Conservation (phyloP, 2,329 filamentous ascomycete genomes). For the Phaeosphaeria sp. region DNA sequence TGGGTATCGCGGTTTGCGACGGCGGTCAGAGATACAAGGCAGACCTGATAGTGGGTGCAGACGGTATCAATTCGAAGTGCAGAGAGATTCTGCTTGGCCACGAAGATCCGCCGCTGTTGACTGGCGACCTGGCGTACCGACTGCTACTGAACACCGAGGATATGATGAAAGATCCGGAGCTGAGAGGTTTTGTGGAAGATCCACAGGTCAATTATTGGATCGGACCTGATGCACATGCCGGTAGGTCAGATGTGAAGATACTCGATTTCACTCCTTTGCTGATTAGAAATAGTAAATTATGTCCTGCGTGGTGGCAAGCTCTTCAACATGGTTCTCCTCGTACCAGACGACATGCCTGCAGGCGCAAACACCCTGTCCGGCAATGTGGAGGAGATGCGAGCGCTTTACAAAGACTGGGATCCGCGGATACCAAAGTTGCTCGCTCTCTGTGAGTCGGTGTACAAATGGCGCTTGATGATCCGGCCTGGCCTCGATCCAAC, state of each 20-base stretch:
- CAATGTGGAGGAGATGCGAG: constrained; percentile 62
- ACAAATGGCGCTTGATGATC: constrained; percentile 68
- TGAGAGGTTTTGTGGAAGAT: constrained; percentile 54
- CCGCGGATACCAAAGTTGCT: constrained; percentile 62
- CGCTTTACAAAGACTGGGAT: constrained; percentile 65
- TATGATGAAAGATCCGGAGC: constrained; percentile 56
- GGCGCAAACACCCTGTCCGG: constrained; percentile 55
- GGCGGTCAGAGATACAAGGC: constrained; percentile 48
- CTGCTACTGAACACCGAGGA: constrained; percentile 55
- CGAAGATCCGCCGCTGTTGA: constrained; percentile 56
- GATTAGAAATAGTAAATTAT: constrained; percentile 54
- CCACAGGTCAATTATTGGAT: constrained; percentile 62
- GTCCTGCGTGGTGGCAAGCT: constrained; percentile 56
- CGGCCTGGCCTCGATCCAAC: constrained; percentile 59
- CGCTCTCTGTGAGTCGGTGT: constrained; percentile 63
- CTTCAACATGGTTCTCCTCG: constrained; percentile 60
- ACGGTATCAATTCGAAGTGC: constrained; percentile 57
- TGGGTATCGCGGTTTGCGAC: constrained; percentile 51
- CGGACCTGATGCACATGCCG: constrained; percentile 57
- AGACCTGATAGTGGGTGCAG: constrained; percentile 58
- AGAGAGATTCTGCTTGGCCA: constrained; percentile 54
- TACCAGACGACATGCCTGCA: constrained; percentile 59
- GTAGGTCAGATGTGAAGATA: constrained; percentile 17
- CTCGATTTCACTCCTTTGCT: not conserved
- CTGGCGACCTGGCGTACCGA: constrained; percentile 61